phyloP scores from a whole-genome alignment of 2,329 filamentous ascomycete genomes.

The Furcasterigmium sp. region DNA sequence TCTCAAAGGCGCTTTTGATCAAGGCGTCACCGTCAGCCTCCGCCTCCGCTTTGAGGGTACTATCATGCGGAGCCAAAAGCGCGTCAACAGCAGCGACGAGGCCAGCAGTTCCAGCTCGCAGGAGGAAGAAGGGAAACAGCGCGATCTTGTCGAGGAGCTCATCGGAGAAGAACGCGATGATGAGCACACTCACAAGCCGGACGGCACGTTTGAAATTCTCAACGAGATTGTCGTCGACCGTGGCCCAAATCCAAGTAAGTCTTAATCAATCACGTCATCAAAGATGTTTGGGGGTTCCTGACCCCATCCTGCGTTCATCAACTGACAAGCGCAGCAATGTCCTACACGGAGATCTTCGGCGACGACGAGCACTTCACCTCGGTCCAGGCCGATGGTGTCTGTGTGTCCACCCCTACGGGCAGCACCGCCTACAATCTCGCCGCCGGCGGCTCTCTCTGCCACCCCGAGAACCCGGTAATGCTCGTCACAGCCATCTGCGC shows the following conservation, averaged over 20 bases:
- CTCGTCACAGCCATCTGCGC: constrained; percentile 91
- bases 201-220: constrained; percentile 81
- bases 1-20: constrained; percentile 65
- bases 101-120: constrained; percentile 24
- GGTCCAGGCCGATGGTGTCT: constrained; percentile 86
- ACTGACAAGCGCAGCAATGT: constrained; percentile 61
- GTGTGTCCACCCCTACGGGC: constrained; percentile 89
- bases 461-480: constrained; percentile 95
- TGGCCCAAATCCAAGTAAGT: constrained; percentile 83
- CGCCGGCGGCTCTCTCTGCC: constrained; percentile 89
- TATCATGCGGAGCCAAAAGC: constrained; percentile 72
- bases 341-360: constrained; percentile 84
- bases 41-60: constrained; percentile 89
- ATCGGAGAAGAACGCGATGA: constrained; percentile 83
- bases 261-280: too few species aligned
- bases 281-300: too few species aligned
- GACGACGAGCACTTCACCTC: constrained; percentile 96
- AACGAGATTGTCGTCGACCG: constrained; percentile 97
- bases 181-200: constrained; percentile 77
- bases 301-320: too few species aligned
- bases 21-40: constrained; percentile 85
- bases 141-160: constrained; percentile 83
- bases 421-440: constrained; percentile 85
- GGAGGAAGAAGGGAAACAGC: constrained; percentile 30
- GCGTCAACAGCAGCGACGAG: constrained; percentile 13